Percentiles rank a stretch among this genome's conserved stretches.
phyloP scores from a whole-genome alignment of 2,329 filamentous ascomycete species.

The Pseudogymnoascus sp. region DNA sequence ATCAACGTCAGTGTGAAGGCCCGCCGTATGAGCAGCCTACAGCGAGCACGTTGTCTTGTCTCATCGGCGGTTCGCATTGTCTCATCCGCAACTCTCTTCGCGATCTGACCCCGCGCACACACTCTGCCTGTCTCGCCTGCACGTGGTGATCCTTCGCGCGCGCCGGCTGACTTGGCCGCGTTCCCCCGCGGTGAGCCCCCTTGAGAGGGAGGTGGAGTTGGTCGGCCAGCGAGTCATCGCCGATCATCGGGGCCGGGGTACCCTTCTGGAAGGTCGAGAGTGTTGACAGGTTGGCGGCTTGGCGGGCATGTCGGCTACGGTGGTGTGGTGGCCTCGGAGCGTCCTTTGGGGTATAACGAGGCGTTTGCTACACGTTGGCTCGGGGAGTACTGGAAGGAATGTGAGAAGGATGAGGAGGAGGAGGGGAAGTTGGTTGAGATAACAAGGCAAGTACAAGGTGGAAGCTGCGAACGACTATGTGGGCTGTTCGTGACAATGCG shows the following conservation, averaged over 20 bases:
- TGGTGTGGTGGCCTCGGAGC: background rate
- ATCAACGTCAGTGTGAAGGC: background rate
- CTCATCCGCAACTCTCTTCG: background rate
- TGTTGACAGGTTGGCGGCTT: background rate
- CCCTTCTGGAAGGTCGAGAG: slow-evolving; percentile 5
- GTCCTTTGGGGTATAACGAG: background rate
- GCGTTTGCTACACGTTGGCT: background rate
- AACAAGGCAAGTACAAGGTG: background rate
- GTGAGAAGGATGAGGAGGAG: background rate
- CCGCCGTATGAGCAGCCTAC: background rate
- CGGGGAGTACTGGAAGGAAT: background rate
- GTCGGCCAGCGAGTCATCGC: background rate
- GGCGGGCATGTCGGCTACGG: background rate
- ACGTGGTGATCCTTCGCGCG: background rate
- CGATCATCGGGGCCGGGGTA: background rate
- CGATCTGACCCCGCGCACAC: background rate
- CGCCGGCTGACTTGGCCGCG: background rate
- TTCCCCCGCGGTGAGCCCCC: background rate
- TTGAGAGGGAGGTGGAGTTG: background rate
- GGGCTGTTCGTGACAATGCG: background rate
- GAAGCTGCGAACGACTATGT: background rate
- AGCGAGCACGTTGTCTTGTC: background rate
- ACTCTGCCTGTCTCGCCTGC: background rate
- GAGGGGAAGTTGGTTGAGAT: background rate
- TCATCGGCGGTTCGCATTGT: background rate